Percentiles rank a stretch among this genome's conserved stretches.
These are phyloP conservation scores for Cladosporium cucumerinum DNA, from an alignment of 2,329 filamentous ascomycete genomes.

Conservation along the genomic window DNA sequence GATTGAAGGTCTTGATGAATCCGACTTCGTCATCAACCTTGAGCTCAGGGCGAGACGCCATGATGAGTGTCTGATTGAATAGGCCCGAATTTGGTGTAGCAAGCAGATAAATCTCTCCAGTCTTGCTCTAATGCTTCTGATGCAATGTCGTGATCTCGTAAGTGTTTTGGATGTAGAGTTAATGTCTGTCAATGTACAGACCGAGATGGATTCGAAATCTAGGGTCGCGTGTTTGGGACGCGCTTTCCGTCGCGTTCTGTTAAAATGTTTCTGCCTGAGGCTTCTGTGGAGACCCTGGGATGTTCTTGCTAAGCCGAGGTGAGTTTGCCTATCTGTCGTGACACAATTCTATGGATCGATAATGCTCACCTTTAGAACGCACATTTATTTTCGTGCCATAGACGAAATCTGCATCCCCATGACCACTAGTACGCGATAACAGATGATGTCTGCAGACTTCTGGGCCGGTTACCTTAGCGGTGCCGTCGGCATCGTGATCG, in stretches of 20 bases:
- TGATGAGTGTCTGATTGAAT: slow-evolving; percentile 25
- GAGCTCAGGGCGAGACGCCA: slow-evolving; percentile 56
- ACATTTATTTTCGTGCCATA: neutral
- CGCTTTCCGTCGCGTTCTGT: neutral
- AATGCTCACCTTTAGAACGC: neutral
- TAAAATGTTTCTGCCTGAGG: slow-evolving; percentile 1
- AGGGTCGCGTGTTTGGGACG: neutral
- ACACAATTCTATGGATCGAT: too few relatives aligned
- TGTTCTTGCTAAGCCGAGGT: too few relatives aligned
- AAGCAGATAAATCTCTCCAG: neutral
- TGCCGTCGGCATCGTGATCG: slow-evolving; percentile 79
- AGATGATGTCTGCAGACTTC: slow-evolving; percentile 77
- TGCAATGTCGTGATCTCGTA: neutral
- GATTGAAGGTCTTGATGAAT: slow-evolving; percentile 95
- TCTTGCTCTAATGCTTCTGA: neutral
- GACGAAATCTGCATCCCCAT: neutral
- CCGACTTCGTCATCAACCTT: slow-evolving; percentile 91
- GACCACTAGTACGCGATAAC: neutral
- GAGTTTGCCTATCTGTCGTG: too few relatives aligned
- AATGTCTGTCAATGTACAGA: neutral
- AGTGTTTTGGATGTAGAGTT: neutral
- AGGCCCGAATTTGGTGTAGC: too few relatives aligned
- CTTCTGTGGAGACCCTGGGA: neutral
- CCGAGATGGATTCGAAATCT: neutral
- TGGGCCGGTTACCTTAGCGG: slow-evolving; percentile 91